phyloP scores from a whole-genome alignment of 257 asterid genomes.

The Parsonsia alboflavescens region DNA sequence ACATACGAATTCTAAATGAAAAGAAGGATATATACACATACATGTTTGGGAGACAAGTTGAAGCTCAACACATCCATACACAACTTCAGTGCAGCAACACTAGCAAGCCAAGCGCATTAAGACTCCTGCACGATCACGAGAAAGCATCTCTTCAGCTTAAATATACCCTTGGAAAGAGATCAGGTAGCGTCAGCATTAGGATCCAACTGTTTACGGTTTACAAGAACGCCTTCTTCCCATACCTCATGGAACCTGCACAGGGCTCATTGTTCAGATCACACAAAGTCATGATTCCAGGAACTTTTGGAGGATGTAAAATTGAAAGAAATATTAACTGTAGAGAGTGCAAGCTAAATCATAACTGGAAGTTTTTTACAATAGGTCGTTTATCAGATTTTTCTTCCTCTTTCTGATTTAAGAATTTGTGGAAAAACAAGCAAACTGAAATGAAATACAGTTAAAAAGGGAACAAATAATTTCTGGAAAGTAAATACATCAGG shows the following conservation, averaged over 20 bases:
- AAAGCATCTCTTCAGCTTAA: not conserved
- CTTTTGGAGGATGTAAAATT: not conserved
- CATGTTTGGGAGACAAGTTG: not conserved
- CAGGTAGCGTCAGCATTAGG: conserved; percentile 24
- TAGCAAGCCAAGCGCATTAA: not conserved
- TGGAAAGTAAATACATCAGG: not conserved
- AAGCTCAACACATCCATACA: not conserved
- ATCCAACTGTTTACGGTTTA: conserved; percentile 54
- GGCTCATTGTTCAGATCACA: not conserved
- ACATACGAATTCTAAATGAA: not conserved
- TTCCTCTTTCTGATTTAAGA: no score
- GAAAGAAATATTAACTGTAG: not conserved
- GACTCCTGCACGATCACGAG: not conserved
- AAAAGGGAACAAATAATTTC: not conserved
- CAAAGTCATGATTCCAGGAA: not conserved
- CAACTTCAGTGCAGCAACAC: not conserved
- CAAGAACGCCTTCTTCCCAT: conserved; percentile 87
- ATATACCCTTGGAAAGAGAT: not conserved
- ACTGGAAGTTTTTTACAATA: not conserved
- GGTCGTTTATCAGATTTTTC: not conserved
- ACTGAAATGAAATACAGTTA: not conserved
- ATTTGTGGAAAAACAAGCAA: no score
- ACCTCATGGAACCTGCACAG: conserved; percentile 50
- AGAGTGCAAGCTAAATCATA: not conserved
- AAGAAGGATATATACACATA: not conserved